Base-by-base conservation (phyloP, 495 filamentous ascomycete genomes). In the Penicillium waksmanii region DNA sequence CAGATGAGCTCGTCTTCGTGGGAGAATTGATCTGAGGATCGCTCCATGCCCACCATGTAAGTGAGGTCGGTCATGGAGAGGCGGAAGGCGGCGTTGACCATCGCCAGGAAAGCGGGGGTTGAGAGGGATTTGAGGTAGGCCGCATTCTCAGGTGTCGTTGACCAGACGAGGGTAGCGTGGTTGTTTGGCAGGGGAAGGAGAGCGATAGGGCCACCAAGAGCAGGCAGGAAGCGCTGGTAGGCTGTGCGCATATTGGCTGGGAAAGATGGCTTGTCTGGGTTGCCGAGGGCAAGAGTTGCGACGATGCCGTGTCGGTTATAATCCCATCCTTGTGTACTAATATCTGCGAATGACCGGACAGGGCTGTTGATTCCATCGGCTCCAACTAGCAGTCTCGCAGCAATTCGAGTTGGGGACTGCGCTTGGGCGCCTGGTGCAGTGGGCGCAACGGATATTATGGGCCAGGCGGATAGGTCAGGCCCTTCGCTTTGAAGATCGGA, bases 361-460 rank as follows among this genome's bases (percentile, higher is more conserved):
- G 95, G 96, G 69, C 91, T 95, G 71, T 96, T 97, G 17, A 92
- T 89, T 11, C 95, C 95, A 67, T 99, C 95, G 13, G 96, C 96
- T 6, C 95, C 95, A 13, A 99, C 86, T 5, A 99, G 82, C 3
- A 99, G 81, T 27, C 95, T 83, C 3, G 96, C 92, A 8, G 85
- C 84, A 17, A 98, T 81, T 56, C 82, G 79, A 3, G 66, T 66
- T 1, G 73, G 70, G 10, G 64, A 17, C 56, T 70, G 44, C 1
- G 58, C 60, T 51, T 69, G 82, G 75, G 50, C 78, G 66, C 42
- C 56, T 8, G 67, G 40, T 27, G 64, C 66, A 5, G 72, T 72
- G 9, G 73, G 70, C 33, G 84, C 80, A 31, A 96, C 77, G 5
- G 87, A 83, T 11, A 98, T 81, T 25, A 96, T 81, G 0, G 95